These are phyloP conservation scores for Cytospora paraplurivora DNA, from an alignment of 2,329 filamentous ascomycete species.

Conservation along the genomic window DNA sequence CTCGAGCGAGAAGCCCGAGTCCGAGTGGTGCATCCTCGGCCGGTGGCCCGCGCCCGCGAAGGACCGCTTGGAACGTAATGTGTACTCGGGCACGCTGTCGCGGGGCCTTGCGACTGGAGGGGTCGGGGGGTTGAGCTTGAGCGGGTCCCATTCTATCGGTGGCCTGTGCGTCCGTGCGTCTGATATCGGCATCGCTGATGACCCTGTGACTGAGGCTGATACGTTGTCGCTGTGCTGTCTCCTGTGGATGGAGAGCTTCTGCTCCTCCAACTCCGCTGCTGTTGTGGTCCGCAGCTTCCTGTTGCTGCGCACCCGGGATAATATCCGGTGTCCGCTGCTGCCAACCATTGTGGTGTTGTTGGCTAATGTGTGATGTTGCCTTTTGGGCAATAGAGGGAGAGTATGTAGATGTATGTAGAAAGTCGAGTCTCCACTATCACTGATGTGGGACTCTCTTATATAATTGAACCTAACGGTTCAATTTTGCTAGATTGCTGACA, in stretches of 20 bases:
- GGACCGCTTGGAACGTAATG: conserved; percentile 18
- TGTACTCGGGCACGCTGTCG: conserved; percentile 19
- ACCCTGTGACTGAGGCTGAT: conserved; percentile 6
- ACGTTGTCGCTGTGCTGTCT: conserved; percentile 25
- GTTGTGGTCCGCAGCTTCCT: conserved; percentile 24
- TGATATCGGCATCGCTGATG: conserved; percentile 5
- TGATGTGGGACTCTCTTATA: conserved; percentile 16
- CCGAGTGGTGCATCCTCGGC: conserved; percentile 26
- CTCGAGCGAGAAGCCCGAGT: conserved; percentile 31
- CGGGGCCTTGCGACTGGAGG: conserved; percentile 9
- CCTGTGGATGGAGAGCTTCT: conserved; percentile 8
- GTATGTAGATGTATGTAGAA: not conserved
- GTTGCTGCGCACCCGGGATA: conserved; percentile 26
- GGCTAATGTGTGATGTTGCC: conserved; percentile 2
- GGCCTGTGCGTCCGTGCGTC: conserved; percentile 29
- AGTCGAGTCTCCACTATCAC: conserved; percentile 19
- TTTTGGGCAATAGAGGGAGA: not conserved
- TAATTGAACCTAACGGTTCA: not conserved
- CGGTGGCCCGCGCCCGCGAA: conserved; percentile 17
- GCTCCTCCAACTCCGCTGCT: conserved; percentile 20
- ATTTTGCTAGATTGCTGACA: conserved; percentile 3
- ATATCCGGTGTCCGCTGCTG: conserved; percentile 23
- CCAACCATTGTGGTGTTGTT: conserved; percentile 20
- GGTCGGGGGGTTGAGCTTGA: conserved; percentile 39
- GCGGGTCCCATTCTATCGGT: conserved; percentile 38